Base-by-base conservation (phyloP, 139 green algal genomes). In the Edaphochlamys debaryana region DNA sequence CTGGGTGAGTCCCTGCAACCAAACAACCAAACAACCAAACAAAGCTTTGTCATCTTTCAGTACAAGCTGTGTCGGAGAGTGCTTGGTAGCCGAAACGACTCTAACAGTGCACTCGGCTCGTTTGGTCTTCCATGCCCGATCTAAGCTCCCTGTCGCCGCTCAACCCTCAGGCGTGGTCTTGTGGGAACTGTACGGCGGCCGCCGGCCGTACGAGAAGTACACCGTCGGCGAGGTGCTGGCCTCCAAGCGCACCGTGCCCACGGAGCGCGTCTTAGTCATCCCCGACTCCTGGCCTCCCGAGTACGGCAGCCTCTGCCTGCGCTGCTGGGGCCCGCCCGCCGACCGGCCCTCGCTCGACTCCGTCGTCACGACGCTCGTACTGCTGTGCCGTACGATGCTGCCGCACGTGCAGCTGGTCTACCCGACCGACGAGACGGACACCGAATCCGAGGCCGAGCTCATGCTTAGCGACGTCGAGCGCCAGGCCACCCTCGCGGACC, bases 141-240 rank as follows among this genome's bases (percentile, higher is more conserved):
- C n/a, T n/a, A n/a, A n/a, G n/a, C n/a, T n/a, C n/a, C n/a, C n/a
- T n/a, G n/a, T n/a, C n/a, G n/a, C n/a, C n/a, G n/a, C n/a, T n/a
- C n/a, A n/a, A n/a, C n/a, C n/a, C 25, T 23, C 64, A 82, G 76
- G 78, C 15, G 50, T 84, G 3, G 48, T 84, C 20, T 48, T 84
- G 45, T 84, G 78, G 78, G 78, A 84, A 66, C 64, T 84, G 66
- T 84, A 76, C 48, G 50, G 58, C 48, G 66, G 66, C 17, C 66
- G 66, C 34, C 60, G 56, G 56, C 78, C 78, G 45, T 84, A 84
- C 78, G 66, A 58, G 40, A 84, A 84, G 36, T 58, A 68, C 78
- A 50, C 48, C 13, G 48, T 76, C 29, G 78, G 78, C 29, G 66
- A 84, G 66, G 66, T 84, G 48, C 48, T 84, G 36, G 48, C 48